A percentile compares a stretch with the other conserved stretches of the same genome.
These are phyloP conservation scores for Ophiostoma novo-ulmi DNA, from an alignment of 2,329 filamentous ascomycete genomes.

Conservation along the genomic window DNA sequence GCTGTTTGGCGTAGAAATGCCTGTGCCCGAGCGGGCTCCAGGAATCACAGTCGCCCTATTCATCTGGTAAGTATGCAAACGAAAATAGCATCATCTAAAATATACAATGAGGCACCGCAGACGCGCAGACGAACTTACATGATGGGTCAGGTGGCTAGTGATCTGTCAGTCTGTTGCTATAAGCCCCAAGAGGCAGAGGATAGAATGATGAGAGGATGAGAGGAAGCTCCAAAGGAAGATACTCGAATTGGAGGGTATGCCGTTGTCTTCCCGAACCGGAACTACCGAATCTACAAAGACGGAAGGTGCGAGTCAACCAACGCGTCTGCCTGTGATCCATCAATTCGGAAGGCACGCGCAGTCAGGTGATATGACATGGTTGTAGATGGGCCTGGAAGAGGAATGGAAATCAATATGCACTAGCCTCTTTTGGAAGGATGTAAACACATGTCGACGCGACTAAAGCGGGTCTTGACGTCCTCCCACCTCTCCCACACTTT, in stretches of 20 bases:
- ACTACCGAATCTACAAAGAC: background rate
- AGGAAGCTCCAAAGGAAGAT: background rate
- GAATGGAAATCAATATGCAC: conserved; percentile 3
- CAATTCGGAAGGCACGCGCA: conserved; percentile 27
- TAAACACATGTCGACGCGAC: conserved; percentile 29
- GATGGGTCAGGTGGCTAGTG: background rate
- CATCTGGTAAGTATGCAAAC: background rate
- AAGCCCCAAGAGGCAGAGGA: background rate
- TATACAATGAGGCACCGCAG: background rate
- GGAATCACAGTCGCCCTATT: conserved; percentile 18
- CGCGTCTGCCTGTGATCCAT: conserved; percentile 26
- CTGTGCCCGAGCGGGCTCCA: background rate
- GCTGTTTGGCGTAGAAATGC: conserved; percentile 21
- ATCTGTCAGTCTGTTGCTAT: background rate
- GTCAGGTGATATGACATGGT: conserved; percentile 25
- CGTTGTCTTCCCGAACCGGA: background rate
- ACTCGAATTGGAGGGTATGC: background rate
- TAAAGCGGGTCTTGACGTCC: conserved; percentile 21
- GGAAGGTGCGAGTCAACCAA: conserved; percentile 23
- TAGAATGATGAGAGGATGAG: background rate
- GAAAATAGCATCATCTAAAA: background rate
- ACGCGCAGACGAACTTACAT: background rate
- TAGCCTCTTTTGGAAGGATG: conserved; percentile 26
- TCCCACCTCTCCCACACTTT: conserved; percentile 15
- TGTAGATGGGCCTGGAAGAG: conserved; percentile 4